These are phyloP conservation scores for Gossypium bickii DNA, from an alignment of 345 rosid genomes.

Conservation along the genomic window DNA sequence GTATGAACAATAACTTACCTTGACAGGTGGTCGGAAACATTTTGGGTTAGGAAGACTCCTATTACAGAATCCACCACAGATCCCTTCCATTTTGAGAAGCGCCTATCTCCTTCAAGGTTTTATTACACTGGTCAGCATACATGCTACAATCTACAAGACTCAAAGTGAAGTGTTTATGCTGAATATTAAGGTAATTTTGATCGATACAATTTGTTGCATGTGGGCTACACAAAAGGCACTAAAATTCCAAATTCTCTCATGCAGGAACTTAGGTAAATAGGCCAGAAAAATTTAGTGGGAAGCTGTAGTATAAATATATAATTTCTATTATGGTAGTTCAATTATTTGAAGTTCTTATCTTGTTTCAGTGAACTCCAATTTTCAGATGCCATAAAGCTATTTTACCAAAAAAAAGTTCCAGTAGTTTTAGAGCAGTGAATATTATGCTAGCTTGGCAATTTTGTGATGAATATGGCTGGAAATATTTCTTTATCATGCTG, in stretches of 20 bases:
- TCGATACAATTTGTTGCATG: neutral
- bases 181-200: constrained; percentile 2
- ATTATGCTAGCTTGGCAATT: neutral
- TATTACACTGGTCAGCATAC: neutral
- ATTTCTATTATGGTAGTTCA: neutral
- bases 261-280: neutral
- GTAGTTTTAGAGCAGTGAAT: neutral
- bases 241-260: neutral
- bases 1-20: constrained; percentile 46
- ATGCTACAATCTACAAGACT: constrained; percentile 7
- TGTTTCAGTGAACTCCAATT: constrained; percentile 1
- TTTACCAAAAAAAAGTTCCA: neutral
- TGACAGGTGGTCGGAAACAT: constrained; percentile 94
- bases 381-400: neutral
- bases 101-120: constrained; percentile 72
- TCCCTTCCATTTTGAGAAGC: constrained; percentile 98
- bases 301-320: neutral
- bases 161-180: neutral
- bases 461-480: neutral
- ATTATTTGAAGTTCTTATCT: neutral
- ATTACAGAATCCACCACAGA: constrained; percentile 96
- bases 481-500: neutral
- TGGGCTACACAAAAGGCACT: neutral
- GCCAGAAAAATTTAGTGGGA: neutral
- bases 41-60: constrained; percentile 95